These are phyloP conservation scores for Colletotrichum horii DNA, from an alignment of 2,329 filamentous ascomycete genomes.

Conservation along the genomic window DNA sequence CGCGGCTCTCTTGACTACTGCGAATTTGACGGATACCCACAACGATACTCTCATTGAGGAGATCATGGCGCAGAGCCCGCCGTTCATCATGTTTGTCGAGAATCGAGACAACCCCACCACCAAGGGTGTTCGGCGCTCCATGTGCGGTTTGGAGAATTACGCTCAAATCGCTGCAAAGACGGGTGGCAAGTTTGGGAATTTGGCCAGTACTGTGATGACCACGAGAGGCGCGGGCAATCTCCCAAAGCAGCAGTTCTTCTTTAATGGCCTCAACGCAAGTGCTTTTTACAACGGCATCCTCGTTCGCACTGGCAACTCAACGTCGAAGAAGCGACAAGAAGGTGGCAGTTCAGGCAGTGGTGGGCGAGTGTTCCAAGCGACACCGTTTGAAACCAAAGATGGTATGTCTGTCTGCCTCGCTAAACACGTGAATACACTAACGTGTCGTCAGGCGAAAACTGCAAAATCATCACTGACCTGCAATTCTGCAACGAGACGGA, in stretches of 20 bases:
- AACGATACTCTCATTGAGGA: conserved; percentile 60
- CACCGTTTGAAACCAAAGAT: conserved; percentile 78
- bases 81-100: conserved; percentile 81
- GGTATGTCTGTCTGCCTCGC: conserved; percentile 54
- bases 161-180: conserved; percentile 67
- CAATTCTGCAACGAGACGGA: conserved; percentile 87
- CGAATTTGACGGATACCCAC: conserved; percentile 67
- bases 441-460: conserved; percentile 70
- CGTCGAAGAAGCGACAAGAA: conserved; percentile 42
- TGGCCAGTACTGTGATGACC: conserved; percentile 69
- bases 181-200: conserved; percentile 50
- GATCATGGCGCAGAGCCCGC: conserved; percentile 55
- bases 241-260: conserved; percentile 88
- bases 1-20: conserved; percentile 79
- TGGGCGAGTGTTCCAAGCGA: conserved; percentile 73
- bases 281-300: conserved; percentile 77
- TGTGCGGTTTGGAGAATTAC: conserved; percentile 75
- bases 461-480: conserved; percentile 85
- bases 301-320: conserved; percentile 61
- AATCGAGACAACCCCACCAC: conserved; percentile 64
- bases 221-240: conserved; percentile 67
- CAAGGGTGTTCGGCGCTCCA: conserved; percentile 77
- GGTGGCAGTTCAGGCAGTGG: conserved; percentile 64
- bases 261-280: conserved; percentile 75
- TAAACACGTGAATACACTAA: not conserved